A percentile compares a stretch with the other conserved stretches of the same genome.
Evolutionary conservation across 306 rosid genomes (phyloP).

Genomic region (Vicia villosa): DNA sequence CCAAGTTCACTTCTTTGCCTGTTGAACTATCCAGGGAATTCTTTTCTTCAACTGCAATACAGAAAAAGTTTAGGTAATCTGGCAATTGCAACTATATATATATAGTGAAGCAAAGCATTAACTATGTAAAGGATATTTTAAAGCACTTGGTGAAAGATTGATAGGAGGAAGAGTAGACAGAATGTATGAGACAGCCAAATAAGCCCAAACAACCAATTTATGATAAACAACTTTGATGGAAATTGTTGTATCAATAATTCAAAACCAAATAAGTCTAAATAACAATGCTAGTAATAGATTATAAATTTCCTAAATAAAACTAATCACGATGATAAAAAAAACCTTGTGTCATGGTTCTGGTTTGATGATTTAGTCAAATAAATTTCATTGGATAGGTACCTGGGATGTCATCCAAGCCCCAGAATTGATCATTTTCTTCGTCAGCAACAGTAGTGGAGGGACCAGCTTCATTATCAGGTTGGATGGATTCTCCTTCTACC

Average conservation of each 20-base stretch:
- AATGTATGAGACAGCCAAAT: neutral
- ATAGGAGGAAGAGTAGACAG: conserved; percentile 4
- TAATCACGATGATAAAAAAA: neutral
- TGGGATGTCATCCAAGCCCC: conserved; percentile 81
- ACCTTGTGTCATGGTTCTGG: neutral
- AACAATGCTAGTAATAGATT: neutral
- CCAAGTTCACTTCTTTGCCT: conserved; percentile 54
- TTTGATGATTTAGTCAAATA: conserved; percentile 21
- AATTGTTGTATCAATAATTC: neutral
- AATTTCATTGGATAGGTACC: conserved; percentile 51
- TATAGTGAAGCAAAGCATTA: conserved; percentile 31
- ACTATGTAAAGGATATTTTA: conserved; percentile 20
- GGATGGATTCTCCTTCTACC: conserved; percentile 58
- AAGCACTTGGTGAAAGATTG: neutral
- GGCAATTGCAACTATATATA: conserved; percentile 32
- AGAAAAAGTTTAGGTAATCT: conserved; percentile 25
- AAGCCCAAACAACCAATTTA: neutral
- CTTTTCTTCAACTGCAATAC: conserved; percentile 74
- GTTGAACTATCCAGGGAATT: conserved; percentile 59
- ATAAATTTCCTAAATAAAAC: neutral
- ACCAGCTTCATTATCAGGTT: conserved; percentile 55
- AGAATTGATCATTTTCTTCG: conserved; percentile 73
- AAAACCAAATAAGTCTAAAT: conserved; percentile 5
- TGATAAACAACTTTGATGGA: conserved; percentile 5
- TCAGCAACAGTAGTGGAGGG: conserved; percentile 43